Conservation (phyloP, 768 basidiomycete genomes). For the Crucibulum laeve region DNA sequence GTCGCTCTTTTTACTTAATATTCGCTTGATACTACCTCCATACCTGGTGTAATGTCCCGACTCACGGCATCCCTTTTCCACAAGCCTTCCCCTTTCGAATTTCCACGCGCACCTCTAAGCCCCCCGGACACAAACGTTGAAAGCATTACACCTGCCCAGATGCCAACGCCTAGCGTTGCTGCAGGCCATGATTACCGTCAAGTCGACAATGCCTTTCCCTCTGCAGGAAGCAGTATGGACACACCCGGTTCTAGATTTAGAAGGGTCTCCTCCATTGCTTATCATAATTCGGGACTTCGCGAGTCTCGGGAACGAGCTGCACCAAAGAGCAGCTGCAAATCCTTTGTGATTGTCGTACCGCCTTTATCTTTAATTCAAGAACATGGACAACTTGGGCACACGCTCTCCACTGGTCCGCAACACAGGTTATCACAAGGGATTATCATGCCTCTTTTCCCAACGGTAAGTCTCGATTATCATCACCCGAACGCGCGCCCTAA, state of each 20-base stretch:
- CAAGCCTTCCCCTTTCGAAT: constrained; percentile 42
- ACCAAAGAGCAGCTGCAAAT: constrained; percentile 35
- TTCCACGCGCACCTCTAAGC: constrained; percentile 32
- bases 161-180: constrained; percentile 5
- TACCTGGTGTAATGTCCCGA: constrained; percentile 43
- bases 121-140: constrained; percentile 35
- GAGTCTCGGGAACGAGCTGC: constrained; percentile 37
- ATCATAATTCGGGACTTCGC: constrained; percentile 43
- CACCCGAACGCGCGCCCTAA: neutral
- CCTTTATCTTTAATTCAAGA: constrained; percentile 54
- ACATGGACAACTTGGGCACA: constrained; percentile 55
- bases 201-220: constrained; percentile 1
- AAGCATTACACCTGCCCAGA: constrained; percentile 9
- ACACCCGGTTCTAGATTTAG: constrained; percentile 32
- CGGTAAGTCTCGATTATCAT: constrained; percentile 34
- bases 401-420: constrained; percentile 52
- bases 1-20: neutral
- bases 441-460: constrained; percentile 72
- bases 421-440: constrained; percentile 64
- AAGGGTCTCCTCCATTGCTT: constrained; percentile 47
- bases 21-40: neutral
- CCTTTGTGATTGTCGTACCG: constrained; percentile 66
- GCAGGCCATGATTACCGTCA: neutral
- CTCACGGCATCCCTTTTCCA: constrained; percentile 37
- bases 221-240: constrained; percentile 18